phyloP scores from a whole-genome alignment of 129 eudicot species.

The Solidago caesia region DNA sequence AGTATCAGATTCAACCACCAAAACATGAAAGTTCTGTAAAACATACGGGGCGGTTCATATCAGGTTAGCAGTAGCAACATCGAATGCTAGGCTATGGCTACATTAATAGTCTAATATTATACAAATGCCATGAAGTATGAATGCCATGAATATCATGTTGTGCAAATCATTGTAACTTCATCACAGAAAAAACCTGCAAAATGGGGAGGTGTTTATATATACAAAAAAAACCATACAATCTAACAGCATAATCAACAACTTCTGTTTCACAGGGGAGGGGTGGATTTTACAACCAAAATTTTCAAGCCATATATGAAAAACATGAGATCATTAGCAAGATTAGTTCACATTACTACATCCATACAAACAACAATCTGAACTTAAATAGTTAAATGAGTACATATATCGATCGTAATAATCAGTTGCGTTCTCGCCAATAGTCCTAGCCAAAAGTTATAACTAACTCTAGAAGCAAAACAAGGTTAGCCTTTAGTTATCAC shows the following conservation, averaged over 20 bases:
- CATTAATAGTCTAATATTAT: neutral
- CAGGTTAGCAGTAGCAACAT: neutral
- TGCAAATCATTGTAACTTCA: neutral
- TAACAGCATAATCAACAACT: neutral
- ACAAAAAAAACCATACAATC: neutral
- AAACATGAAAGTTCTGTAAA: too few species aligned
- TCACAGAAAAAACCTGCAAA: neutral
- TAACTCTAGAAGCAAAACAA: constrained; percentile 32
- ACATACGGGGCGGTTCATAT: neutral
- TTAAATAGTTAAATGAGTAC: constrained; percentile 8
- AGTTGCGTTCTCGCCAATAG: constrained; percentile 20
- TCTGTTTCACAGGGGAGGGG: neutral
- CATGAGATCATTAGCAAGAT: neutral
- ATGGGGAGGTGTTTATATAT: neutral
- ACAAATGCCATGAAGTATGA: neutral
- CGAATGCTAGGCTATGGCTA: neutral
- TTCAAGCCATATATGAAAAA: neutral
- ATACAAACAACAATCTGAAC: constrained; percentile 11
- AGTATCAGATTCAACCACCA: too few species aligned
- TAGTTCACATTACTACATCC: constrained; percentile 3
- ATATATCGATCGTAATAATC: constrained; percentile 17
- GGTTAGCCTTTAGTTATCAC: constrained; percentile 40
- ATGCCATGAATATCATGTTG: neutral
- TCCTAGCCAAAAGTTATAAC: constrained; percentile 16
- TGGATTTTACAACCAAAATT: neutral